Conservation (phyloP, 1,284 basidiomycete genomes). For the Ceratobasidium sp. region DNA sequence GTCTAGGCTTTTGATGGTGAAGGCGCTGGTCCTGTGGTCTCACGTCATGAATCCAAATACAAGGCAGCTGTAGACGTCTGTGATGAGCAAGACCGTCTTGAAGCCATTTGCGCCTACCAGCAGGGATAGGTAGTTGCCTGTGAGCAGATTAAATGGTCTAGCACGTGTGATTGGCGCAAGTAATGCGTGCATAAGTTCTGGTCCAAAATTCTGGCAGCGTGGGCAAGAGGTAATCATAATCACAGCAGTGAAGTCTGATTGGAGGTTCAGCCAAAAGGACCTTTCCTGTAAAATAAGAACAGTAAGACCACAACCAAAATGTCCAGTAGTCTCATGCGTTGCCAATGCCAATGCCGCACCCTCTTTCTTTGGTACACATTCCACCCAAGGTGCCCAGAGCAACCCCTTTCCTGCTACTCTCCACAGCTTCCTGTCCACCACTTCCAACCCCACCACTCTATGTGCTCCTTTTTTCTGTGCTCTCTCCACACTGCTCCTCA, state of each 20-base stretch:
- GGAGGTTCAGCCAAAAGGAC: constrained; percentile 46
- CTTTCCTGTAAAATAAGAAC: constrained; percentile 17
- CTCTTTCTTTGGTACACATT: constrained; percentile 52
- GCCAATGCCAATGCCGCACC: constrained; percentile 43
- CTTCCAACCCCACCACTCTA: constrained; percentile 37
- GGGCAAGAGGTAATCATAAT: constrained; percentile 36
- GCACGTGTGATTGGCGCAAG: constrained; percentile 38
- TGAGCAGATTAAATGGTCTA: constrained; percentile 39
- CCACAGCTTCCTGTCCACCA: constrained; percentile 46
- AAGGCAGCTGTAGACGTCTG: constrained; percentile 40
- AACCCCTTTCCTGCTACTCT: constrained; percentile 27
- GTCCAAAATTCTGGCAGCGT: constrained; percentile 46
- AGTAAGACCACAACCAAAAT: constrained; percentile 43
- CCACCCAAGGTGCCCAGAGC: constrained; percentile 44
- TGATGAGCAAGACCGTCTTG: constrained; percentile 40
- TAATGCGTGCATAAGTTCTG: constrained; percentile 21
- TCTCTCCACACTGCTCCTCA: constrained; percentile 4
- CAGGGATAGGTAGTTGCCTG: constrained; percentile 43
- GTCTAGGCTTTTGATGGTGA: constrained; percentile 52
- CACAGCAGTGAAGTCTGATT: constrained; percentile 25
- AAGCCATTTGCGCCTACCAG: constrained; percentile 17
- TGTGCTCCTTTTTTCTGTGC: constrained; percentile 24
- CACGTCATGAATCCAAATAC: constrained; percentile 49
- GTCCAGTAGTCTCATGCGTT: constrained; percentile 27
- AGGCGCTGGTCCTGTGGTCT: constrained; percentile 52